Conservation (phyloP, 1,284 basidiomycete genomes). For the Filobasidium uniguttulatum region DNA sequence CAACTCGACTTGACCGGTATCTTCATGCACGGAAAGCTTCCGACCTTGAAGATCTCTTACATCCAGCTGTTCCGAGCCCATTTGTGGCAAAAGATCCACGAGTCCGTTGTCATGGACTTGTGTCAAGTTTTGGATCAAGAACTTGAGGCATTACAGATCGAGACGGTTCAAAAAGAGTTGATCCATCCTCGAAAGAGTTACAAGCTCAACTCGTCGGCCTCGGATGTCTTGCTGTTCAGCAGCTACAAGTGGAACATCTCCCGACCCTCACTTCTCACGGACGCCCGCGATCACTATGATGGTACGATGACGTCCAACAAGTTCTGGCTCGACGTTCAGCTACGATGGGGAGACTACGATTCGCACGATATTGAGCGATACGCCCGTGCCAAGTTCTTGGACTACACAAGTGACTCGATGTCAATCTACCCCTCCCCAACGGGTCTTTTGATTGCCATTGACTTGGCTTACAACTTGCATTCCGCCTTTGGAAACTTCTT, state of each 20-base stretch:
- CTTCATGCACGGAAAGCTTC: slow-evolving; percentile 90
- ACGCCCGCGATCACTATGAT: slow-evolving; percentile 90
- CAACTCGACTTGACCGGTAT: slow-evolving; percentile 82
- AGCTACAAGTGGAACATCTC: slow-evolving; percentile 98
- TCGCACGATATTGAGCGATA: slow-evolving; percentile 97
- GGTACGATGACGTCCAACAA: slow-evolving; percentile 88
- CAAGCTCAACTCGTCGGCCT: slow-evolving; percentile 94
- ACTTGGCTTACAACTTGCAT: slow-evolving; percentile 95
- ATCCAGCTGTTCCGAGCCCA: slow-evolving; percentile 99
- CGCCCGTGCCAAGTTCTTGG: slow-evolving; percentile 90
- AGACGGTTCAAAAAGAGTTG: slow-evolving; percentile 98
- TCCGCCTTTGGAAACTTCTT: slow-evolving; percentile 99
- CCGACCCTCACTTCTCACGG: slow-evolving; percentile 86
- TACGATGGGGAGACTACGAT: slow-evolving; percentile 93
- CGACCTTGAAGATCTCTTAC: slow-evolving; percentile 90
- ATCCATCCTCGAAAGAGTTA: slow-evolving; percentile 71
- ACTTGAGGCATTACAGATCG: slow-evolving; percentile 92
- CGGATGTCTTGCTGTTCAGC: slow-evolving; percentile 94
- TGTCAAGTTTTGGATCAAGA: slow-evolving; percentile 85
- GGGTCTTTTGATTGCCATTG: slow-evolving; percentile 93
- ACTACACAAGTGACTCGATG: slow-evolving; percentile 72
- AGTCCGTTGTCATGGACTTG: slow-evolving; percentile 90
- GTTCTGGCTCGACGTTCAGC: slow-evolving; percentile 97
- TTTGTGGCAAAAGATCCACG: slow-evolving; percentile 82
- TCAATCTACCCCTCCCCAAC: slow-evolving; percentile 97